Evolutionary conservation across 805 yeast species (phyloP).

Genomic region (Hanseniaspora vineae): DNA sequence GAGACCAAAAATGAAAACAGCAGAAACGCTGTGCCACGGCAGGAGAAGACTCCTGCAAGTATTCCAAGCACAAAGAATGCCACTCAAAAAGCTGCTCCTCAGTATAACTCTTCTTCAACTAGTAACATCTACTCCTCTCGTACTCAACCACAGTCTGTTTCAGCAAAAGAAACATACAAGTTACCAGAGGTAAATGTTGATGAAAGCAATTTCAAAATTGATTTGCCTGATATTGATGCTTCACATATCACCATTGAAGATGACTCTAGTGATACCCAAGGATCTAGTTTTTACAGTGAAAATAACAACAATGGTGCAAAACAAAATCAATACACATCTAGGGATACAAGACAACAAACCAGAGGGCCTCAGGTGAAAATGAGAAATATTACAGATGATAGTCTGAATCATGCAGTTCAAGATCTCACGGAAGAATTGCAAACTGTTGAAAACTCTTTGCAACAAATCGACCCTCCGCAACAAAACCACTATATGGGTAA

Average conservation of each 20-base stretch:
- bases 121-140: neutral
- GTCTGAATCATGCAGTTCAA: neutral
- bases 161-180: neutral
- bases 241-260: conserved; percentile 4
- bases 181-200: conserved; percentile 4
- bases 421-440: neutral
- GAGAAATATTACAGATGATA: neutral
- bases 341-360: neutral
- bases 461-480: neutral
- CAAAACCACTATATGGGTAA: neutral
- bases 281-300: neutral
- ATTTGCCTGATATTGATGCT: conserved; percentile 5
- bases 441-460: neutral
- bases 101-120: neutral
- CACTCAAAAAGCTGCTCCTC: no score
- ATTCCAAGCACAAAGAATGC: no score
- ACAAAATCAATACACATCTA: neutral
- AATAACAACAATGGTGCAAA: neutral
- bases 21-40: no score
- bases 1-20: no score
- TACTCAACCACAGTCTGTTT: neutral
- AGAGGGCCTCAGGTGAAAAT: neutral
- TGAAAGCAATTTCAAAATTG: conserved; percentile 4
- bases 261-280: neutral
- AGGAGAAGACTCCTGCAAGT: no score